These are phyloP conservation scores for Astrocystis sublimbata DNA, from an alignment of 495 filamentous ascomycete species.

Conservation along the genomic window DNA sequence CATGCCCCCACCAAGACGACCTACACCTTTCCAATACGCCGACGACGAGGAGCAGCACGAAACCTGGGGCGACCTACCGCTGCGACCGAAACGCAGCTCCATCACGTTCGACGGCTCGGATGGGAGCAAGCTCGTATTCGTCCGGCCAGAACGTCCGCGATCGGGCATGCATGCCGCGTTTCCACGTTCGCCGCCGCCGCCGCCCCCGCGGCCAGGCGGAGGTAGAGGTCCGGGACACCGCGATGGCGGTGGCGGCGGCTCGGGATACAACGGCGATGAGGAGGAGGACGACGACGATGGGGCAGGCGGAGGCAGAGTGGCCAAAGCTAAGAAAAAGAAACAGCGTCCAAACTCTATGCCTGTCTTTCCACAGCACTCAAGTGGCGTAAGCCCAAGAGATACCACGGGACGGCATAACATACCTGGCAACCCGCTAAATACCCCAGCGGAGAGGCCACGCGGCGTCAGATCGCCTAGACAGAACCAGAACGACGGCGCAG, in stretches of 20 bases:
- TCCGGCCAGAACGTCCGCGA: neutral
- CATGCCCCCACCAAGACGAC: neutral
- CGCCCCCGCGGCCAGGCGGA: neutral
- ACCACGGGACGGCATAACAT: too few relatives aligned
- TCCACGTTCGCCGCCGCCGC: neutral
- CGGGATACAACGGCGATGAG: too few relatives aligned
- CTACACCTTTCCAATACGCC: neutral
- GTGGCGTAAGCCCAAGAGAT: too few relatives aligned
- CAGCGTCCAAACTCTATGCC: neutral
- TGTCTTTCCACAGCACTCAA: too few relatives aligned
- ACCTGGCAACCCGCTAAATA: too few relatives aligned
- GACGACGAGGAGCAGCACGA: neutral
- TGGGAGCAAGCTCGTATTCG: constrained; percentile 7
- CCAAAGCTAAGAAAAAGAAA: neutral
- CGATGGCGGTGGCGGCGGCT: too few relatives aligned
- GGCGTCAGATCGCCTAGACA: too few relatives aligned
- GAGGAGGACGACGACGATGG: too few relatives aligned
- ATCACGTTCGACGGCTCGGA: constrained; percentile 13
- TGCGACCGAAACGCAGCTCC: constrained; percentile 2
- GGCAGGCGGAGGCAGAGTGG: too few relatives aligned
- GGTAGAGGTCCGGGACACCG: neutral
- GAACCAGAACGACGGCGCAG: too few relatives aligned
- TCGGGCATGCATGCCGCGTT: neutral
- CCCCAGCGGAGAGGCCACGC: too few relatives aligned
- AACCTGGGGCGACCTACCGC: too few relatives aligned